Evolutionary conservation across 768 basidiomycete species (phyloP), one percentile per base, ranked within the genome.

Genomic region (Leccinum variicolor): DNA sequence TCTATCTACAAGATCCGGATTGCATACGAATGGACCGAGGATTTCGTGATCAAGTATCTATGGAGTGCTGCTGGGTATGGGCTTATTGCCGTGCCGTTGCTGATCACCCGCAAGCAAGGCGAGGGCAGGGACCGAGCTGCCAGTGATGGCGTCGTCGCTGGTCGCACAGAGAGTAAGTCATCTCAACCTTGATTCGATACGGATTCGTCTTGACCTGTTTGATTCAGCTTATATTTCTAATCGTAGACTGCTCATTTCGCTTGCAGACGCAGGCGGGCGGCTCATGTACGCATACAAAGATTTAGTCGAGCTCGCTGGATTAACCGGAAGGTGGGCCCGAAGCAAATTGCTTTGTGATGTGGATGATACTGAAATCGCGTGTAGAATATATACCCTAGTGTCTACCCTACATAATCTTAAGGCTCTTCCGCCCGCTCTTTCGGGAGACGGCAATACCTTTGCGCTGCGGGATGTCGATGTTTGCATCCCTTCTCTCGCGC

Each of bases 231-330:
- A 98, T 70, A 94, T 98, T 51, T 95, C 94, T 28, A 96, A 94
- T 59, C 84, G 96, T 17, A 83, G 96, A 11, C 81, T 98, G 0
- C 80, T 98, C 3, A 80, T 98, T 31, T 94, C 94, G 2, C 83
- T 98, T n/a, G 94, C 96, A 2, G 96, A 98, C 65, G 96, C 95
- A 0, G 96, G 96, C 15, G 94, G 94, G 0, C 81, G 96, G 33
- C 76, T 98, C 48, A 98, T 98, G 95, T 95, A 94, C 68, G 93
- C 93, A 0, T 94, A 95, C 70, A 98, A 97, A 69, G 96, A 98
- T 65, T 76, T 98, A 6, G 84, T 97, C 23, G 93, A 96, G 69
- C 83, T 98, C n/a, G 93, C 94, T 5, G 96, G 96, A 10, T 84
- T 95, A 56, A 97, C 96, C 3, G 88, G 87, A 28, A 69, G 70